These are phyloP conservation scores for Cinnamomum micranthum DNA, from an alignment of 164 flowering plant species.

Conservation along the genomic window DNA sequence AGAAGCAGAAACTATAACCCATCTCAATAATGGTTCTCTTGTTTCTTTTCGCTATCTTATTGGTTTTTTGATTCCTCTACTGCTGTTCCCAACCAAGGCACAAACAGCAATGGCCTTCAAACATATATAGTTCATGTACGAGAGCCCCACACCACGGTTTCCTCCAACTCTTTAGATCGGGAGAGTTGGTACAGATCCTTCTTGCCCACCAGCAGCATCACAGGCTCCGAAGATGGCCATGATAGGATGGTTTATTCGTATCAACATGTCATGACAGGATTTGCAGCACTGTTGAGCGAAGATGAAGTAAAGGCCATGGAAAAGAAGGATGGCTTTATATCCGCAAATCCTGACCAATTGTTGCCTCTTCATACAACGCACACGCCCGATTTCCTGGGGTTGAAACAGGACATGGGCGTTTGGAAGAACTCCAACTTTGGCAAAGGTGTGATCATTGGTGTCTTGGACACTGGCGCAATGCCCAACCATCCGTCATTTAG, in stretches of 20 bases:
- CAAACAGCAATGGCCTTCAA: not conserved
- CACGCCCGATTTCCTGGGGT: slow-evolving; percentile 31
- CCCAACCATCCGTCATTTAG: slow-evolving; percentile 50
- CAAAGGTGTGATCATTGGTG: slow-evolving; percentile 43
- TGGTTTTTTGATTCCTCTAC: not conserved
- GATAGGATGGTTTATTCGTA: slow-evolving; percentile 25
- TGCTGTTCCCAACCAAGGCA: not conserved
- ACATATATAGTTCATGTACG: slow-evolving; percentile 26
- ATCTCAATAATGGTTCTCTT: not conserved
- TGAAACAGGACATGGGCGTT: slow-evolving; percentile 30
- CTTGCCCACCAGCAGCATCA: slow-evolving; percentile 11
- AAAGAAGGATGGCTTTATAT: slow-evolving; percentile 21
- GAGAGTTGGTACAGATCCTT: slow-evolving; percentile 26
- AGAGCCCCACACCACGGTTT: slow-evolving; percentile 11
- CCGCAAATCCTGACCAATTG: slow-evolving; percentile 12
- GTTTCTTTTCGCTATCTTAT: not conserved
- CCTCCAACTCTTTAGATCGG: slow-evolving; percentile 3
- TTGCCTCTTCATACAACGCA: slow-evolving; percentile 12
- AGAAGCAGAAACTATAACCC: not conserved
- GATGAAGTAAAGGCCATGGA: slow-evolving; percentile 21
- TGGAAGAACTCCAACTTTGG: slow-evolving; percentile 44
- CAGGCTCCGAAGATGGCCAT: slow-evolving; percentile 7
- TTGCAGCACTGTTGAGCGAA: slow-evolving; percentile 23
- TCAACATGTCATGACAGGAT: slow-evolving; percentile 22
- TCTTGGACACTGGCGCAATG: slow-evolving; percentile 36